phyloP scores from a whole-genome alignment of 148 eudicot species.

The Pharnaceum exiguum region DNA sequence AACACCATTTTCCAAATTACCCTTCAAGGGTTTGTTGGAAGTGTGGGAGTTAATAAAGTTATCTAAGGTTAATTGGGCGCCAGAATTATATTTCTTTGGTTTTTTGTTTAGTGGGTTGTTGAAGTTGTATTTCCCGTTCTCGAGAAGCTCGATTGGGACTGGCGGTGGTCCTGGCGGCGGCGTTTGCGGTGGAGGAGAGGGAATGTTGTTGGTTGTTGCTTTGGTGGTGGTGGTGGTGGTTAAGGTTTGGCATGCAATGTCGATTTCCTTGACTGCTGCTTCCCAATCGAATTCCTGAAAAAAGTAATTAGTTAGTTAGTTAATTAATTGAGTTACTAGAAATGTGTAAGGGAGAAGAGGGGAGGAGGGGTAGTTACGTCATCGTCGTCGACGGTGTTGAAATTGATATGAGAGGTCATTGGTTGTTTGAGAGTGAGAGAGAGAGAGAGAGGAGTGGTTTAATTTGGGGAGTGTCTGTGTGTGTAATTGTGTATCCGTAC shows the following conservation, averaged over 20 bases:
- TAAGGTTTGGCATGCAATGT: slow-evolving; percentile 45
- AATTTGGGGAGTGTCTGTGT: background rate
- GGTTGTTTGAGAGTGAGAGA: background rate
- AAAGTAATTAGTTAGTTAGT: background rate
- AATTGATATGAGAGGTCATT: slow-evolving; percentile 15
- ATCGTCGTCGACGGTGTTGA: slow-evolving; percentile 40
- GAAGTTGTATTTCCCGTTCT: background rate
- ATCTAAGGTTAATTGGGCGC: slow-evolving; percentile 61
- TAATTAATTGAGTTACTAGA: background rate
- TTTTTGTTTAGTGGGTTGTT: slow-evolving; percentile 14
- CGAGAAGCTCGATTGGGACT: no score
- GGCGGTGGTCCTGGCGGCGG: slow-evolving; percentile 10
- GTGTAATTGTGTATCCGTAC: no score
- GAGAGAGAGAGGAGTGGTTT: background rate
- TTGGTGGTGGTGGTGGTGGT: slow-evolving; percentile 5
- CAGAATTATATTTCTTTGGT: no score
- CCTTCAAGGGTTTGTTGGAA: slow-evolving; percentile 8
- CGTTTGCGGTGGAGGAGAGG: background rate
- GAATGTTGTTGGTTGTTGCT: slow-evolving; percentile 3
- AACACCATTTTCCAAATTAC: background rate
- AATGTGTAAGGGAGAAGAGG: background rate
- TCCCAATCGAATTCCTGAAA: slow-evolving; percentile 87
- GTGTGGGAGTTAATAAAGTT: slow-evolving; percentile 29
- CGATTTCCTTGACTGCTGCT: slow-evolving; percentile 75
- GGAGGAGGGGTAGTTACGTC: slow-evolving; percentile 15